Percentiles rank a stretch among this genome's conserved stretches.
These are phyloP conservation scores for Blastocystis hominis DNA, from an alignment of 352 stramenopile species.

Conservation along the genomic window DNA sequence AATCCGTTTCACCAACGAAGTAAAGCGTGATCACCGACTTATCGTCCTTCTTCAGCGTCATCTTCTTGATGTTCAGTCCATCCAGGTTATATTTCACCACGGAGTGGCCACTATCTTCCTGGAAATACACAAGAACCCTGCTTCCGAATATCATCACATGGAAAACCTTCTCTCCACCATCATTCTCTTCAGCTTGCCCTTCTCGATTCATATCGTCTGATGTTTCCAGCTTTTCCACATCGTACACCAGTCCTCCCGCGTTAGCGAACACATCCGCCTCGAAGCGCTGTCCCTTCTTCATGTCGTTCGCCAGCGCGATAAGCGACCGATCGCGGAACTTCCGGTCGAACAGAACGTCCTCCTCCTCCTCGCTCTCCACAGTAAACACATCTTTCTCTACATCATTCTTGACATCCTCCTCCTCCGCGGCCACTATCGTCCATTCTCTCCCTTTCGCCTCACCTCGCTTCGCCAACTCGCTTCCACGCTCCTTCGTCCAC, in stretches of 20 bases:
- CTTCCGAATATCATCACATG: not conserved
- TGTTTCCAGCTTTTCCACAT: not conserved
- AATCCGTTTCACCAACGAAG: not conserved
- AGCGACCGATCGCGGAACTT: not conserved
- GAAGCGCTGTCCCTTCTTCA: conserved; percentile 3
- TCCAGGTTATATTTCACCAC: conserved; percentile 7
- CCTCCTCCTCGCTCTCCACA: conserved; percentile 38
- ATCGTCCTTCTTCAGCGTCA: conserved; percentile 45
- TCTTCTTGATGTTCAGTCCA: conserved; percentile 1
- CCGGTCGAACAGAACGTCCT: conserved; percentile 18
- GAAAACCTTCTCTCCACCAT: not conserved
- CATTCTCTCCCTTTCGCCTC: not conserved
- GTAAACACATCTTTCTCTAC: not conserved
- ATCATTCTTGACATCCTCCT: not conserved
- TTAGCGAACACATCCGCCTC: not conserved
- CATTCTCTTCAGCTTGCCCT: not conserved
- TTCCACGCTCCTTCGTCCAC: not conserved
- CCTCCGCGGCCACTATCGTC: not conserved
- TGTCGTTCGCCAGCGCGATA: not conserved
- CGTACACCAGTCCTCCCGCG: not conserved
- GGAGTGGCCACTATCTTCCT: not conserved
- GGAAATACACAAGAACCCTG: not conserved
- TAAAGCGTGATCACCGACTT: not conserved
- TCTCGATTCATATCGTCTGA: not conserved
- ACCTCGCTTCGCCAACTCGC: not conserved